Percentiles rank a stretch among this genome's conserved stretches.
Conservation (phyloP, 345 rosid genomes). For the Hevea brasiliensis region DNA sequence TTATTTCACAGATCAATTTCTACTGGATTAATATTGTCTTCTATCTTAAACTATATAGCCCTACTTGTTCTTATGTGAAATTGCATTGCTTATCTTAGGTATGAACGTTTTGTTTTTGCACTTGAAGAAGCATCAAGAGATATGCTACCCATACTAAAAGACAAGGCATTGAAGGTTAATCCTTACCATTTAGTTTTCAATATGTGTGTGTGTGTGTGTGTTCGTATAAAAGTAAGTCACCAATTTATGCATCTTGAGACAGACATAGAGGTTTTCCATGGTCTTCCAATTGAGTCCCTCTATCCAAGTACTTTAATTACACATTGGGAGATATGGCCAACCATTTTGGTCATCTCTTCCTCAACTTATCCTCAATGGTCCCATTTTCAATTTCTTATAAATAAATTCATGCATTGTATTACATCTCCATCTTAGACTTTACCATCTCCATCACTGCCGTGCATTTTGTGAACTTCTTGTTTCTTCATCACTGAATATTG, state of each 20-base stretch:
- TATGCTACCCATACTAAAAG: constrained; percentile 78
- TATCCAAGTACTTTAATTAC: constrained; percentile 1
- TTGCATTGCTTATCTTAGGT: constrained; percentile 42
- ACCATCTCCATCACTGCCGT: background rate
- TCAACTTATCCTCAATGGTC: background rate
- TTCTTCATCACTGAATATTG: background rate
- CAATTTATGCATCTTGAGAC: background rate
- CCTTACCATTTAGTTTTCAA: background rate
- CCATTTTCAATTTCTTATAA: constrained; percentile 1
- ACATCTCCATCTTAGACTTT: background rate
- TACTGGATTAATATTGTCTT: background rate
- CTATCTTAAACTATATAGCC: no score
- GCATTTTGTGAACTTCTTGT: background rate
- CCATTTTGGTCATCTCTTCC: background rate
- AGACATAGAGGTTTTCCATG: background rate
- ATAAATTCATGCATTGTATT: background rate
- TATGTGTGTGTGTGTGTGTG: background rate
- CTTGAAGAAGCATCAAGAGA: constrained; percentile 97
- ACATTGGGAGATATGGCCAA: background rate
- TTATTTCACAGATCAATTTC: background rate
- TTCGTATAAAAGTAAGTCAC: background rate
- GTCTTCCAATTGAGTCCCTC: background rate
- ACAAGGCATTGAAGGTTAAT: constrained; percentile 84
- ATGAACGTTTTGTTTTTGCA: constrained; percentile 75
- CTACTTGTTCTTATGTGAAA: background rate